A percentile compares a stretch with the other conserved stretches of the same genome.
Evolutionary conservation across 371 early-diverging fungal genomes (phyloP).

Genomic region (Nematocida major): DNA sequence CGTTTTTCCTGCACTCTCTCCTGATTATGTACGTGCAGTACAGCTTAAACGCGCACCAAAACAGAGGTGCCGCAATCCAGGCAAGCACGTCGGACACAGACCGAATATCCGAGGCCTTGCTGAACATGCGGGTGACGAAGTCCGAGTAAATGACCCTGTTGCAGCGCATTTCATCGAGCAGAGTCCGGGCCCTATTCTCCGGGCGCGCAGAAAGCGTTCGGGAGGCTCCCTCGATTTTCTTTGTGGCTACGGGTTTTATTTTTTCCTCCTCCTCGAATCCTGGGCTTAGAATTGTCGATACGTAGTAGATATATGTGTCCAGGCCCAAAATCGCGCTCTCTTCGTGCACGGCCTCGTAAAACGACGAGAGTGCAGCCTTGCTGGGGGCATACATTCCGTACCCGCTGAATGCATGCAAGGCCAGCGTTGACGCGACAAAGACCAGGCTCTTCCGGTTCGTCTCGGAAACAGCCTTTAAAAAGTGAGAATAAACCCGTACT

Average conservation of each 20-base stretch:
- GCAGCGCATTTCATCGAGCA: conserved; percentile 7
- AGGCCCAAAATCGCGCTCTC: conserved; percentile 71
- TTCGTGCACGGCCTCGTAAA: conserved; percentile 70
- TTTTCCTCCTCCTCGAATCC: conserved; percentile 72
- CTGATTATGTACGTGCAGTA: background rate
- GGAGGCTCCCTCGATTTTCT: conserved; percentile 68
- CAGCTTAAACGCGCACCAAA: conserved; percentile 3
- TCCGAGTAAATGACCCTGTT: conserved; percentile 16
- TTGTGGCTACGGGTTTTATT: conserved; percentile 74
- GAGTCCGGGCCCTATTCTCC: conserved; percentile 25
- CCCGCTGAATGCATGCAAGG: conserved; percentile 70
- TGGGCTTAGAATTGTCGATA: conserved; percentile 73
- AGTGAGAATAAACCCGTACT: conserved; percentile 64
- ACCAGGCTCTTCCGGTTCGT: conserved; percentile 68
- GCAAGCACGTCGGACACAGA: conserved; percentile 12
- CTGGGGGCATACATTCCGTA: conserved; percentile 74
- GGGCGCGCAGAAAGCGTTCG: background rate
- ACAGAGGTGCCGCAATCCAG: conserved; percentile 13
- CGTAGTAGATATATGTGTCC: conserved; percentile 71
- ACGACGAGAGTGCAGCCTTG: conserved; percentile 70
- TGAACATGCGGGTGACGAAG: conserved; percentile 24
- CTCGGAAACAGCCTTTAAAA: background rate
- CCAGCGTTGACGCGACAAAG: conserved; percentile 72
- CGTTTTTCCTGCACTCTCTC: background rate
- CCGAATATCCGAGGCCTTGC: conserved; percentile 14